Evolutionary conservation across 108 stramenopile species (phyloP).

Genomic region (Cyclotella cryptica): DNA sequence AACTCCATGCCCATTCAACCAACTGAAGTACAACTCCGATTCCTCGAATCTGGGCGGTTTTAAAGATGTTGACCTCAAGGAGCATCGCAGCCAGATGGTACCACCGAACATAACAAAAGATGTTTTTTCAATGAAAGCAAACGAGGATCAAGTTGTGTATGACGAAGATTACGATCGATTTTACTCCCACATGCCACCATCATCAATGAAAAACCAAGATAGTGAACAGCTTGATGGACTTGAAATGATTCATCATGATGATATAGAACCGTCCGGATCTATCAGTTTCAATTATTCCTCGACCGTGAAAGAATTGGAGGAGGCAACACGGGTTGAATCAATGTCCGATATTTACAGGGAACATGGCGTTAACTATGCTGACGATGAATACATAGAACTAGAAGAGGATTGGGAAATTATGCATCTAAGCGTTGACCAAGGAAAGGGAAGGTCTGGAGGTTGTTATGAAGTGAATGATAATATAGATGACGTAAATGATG

Average conservation of each 20-base stretch:
- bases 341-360: not conserved
- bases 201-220: constrained; percentile 40
- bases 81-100: constrained; percentile 11
- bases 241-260: constrained; percentile 25
- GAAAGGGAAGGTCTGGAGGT: not conserved
- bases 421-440: constrained; percentile 9
- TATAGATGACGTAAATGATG: constrained; percentile 37
- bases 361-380: not conserved
- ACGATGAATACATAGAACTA: constrained; percentile 18
- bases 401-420: constrained; percentile 41
- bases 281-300: not conserved
- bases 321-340: not conserved
- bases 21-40: not conserved
- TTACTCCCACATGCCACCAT: constrained; percentile 37
- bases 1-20: not conserved
- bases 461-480: constrained; percentile 9
- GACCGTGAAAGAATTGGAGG: not conserved
- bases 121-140: not conserved
- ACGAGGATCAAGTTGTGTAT: constrained; percentile 4
- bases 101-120: constrained; percentile 5
- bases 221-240: constrained; percentile 29
- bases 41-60: not conserved
- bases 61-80: not conserved
- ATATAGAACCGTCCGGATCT: not conserved
- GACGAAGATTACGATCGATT: constrained; percentile 38